These are phyloP conservation scores for Gryganskiella cystojenkinii DNA, from an alignment of 192 early-diverging fungal species.

Conservation along the genomic window DNA sequence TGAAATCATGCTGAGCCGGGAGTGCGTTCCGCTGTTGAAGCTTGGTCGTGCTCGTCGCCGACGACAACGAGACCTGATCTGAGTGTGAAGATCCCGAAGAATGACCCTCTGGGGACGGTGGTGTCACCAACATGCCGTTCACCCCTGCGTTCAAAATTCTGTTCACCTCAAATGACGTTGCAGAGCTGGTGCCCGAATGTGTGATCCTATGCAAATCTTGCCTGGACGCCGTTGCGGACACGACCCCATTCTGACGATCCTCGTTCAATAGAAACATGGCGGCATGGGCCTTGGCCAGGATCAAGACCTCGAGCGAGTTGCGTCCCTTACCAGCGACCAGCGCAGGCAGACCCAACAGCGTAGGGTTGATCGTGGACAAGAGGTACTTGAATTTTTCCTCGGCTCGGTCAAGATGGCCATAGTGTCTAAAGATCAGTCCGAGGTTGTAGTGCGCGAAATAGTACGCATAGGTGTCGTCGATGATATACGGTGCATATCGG, in stretches of 20 bases:
- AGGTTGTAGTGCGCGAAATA: slow-evolving; percentile 67
- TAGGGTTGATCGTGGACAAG: slow-evolving; percentile 49
- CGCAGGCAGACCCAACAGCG: slow-evolving; percentile 42
- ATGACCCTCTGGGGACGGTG: background rate
- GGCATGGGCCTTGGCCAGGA: slow-evolving; percentile 71
- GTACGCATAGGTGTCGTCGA: slow-evolving; percentile 71
- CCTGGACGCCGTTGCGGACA: background rate
- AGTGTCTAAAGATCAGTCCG: slow-evolving; percentile 59
- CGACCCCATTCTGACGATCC: slow-evolving; percentile 8
- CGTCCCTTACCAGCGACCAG: slow-evolving; percentile 66
- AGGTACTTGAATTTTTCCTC: slow-evolving; percentile 62
- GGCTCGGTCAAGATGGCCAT: slow-evolving; percentile 50
- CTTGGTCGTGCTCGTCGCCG: slow-evolving; percentile 1
- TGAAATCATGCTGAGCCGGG: background rate
- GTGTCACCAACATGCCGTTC: background rate
- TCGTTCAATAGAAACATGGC: slow-evolving; percentile 45
- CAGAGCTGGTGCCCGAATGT: background rate
- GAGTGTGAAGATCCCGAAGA: background rate
- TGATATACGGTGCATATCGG: slow-evolving; percentile 63
- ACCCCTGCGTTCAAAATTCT: background rate
- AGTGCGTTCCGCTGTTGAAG: background rate
- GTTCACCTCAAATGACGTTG: too few relatives aligned
- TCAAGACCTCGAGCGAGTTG: slow-evolving; percentile 72
- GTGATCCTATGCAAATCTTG: background rate
- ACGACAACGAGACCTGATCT: background rate